phyloP scores from a whole-genome alignment of 2,329 filamentous ascomycete genomes.

The Alternaria consortialis region DNA sequence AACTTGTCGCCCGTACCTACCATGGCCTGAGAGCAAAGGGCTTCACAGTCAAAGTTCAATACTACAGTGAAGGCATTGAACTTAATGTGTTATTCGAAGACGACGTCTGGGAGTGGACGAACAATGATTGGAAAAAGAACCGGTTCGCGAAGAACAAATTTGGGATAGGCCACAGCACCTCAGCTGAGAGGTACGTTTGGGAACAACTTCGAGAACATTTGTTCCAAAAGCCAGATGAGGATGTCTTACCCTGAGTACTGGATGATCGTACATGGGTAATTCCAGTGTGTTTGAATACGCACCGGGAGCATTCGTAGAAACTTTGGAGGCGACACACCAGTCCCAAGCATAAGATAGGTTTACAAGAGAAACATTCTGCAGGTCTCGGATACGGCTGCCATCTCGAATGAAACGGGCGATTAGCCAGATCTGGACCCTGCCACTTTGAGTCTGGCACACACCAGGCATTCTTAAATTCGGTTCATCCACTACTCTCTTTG shows the following conservation, averaged over 20 bases:
- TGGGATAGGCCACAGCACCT: not conserved
- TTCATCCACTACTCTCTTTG: not conserved
- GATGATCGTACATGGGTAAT: too few relatives aligned
- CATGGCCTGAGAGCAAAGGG: conserved; percentile 8
- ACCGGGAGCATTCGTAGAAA: too few relatives aligned
- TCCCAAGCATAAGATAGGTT: not conserved
- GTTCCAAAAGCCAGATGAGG: not conserved
- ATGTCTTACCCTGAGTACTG: not conserved
- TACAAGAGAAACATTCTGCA: not conserved
- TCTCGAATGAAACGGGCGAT: not conserved
- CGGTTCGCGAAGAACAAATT: conserved; percentile 3
- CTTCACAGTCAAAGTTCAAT: conserved; percentile 13
- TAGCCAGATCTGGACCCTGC: not conserved
- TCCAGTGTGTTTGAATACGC: not conserved
- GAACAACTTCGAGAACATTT: conserved; percentile 3
- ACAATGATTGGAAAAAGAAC: conserved; percentile 9
- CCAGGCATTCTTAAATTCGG: not conserved
- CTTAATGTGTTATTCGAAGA: conserved; percentile 10
- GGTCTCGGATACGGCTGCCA: not conserved
- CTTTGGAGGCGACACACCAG: not conserved
- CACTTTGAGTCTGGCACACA: not conserved
- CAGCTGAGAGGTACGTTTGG: conserved; percentile 2
- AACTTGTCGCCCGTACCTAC: conserved; percentile 9
- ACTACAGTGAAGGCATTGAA: conserved; percentile 8
- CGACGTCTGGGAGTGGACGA: conserved; percentile 13